phyloP scores from a whole-genome alignment of 345 rosid genomes.

The Bruguiera sexangula region DNA sequence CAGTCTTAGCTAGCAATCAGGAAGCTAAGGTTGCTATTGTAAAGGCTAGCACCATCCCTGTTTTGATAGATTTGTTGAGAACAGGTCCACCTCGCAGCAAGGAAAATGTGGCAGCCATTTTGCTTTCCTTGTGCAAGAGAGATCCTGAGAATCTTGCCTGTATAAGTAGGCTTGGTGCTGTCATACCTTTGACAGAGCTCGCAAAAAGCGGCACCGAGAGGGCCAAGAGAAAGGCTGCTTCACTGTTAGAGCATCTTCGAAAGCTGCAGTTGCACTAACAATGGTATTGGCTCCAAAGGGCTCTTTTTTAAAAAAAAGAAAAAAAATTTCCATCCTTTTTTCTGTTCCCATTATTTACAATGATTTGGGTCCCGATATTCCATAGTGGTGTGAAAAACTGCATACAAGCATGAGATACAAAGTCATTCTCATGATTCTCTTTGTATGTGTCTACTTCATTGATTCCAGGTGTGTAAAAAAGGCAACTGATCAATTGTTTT shows the following conservation, averaged over 20 bases:
- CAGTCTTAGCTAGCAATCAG: slow-evolving; percentile 68
- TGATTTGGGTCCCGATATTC: background rate
- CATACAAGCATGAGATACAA: slow-evolving; percentile 37
- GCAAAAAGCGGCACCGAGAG: slow-evolving; percentile 79
- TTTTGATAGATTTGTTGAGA: slow-evolving; percentile 57
- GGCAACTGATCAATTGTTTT: slow-evolving; percentile 22
- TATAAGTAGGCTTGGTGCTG: slow-evolving; percentile 77
- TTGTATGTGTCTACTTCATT: slow-evolving; percentile 30
- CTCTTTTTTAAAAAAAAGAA: background rate
- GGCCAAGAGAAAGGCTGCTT: slow-evolving; percentile 75
- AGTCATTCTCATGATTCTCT: slow-evolving; percentile 26
- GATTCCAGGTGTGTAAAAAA: slow-evolving; percentile 30
- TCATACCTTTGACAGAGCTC: slow-evolving; percentile 75
- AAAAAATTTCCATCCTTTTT: background rate
- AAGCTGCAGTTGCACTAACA: slow-evolving; percentile 40
- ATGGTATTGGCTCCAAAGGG: slow-evolving; percentile 12
- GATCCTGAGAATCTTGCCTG: slow-evolving; percentile 59
- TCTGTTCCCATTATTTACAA: slow-evolving; percentile 28
- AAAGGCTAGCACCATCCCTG: slow-evolving; percentile 60
- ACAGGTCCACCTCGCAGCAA: slow-evolving; percentile 65
- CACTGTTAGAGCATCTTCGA: slow-evolving; percentile 71
- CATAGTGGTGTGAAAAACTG: slow-evolving; percentile 16
- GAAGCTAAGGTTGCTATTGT: slow-evolving; percentile 70
- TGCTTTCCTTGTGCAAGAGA: slow-evolving; percentile 86
- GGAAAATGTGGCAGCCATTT: slow-evolving; percentile 82